Percentiles rank a stretch among this genome's conserved stretches.
These are phyloP conservation scores for Malus hybrid DNA, from an alignment of 331 rosid species.

Conservation along the genomic window DNA sequence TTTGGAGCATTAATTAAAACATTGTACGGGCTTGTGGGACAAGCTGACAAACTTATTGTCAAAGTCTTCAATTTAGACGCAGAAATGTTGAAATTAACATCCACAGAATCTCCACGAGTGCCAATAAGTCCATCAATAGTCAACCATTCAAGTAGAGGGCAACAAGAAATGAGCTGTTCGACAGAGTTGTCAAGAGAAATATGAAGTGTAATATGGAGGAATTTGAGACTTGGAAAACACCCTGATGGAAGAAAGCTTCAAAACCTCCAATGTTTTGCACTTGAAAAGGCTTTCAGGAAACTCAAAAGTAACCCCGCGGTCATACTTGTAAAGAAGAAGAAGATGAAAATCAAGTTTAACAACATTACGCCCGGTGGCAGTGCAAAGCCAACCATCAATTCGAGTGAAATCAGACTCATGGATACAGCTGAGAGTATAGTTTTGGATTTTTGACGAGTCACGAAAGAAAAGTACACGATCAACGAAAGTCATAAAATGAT, in stretches of 20 bases:
- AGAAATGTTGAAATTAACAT: neutral
- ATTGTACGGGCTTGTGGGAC: too few species aligned
- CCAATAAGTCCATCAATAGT: neutral
- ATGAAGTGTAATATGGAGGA: neutral
- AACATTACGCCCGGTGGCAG: neutral
- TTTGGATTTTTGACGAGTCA: neutral
- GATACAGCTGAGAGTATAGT: neutral
- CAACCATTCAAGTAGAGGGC: neutral
- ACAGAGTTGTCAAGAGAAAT: neutral
- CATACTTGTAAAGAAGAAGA: neutral
- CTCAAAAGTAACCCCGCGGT: neutral
- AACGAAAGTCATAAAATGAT: neutral
- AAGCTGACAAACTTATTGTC: neutral
- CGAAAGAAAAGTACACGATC: neutral
- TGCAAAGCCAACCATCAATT: neutral
- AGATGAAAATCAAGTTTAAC: neutral
- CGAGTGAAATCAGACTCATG: neutral
- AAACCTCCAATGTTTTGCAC: neutral
- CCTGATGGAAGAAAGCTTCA: neutral
- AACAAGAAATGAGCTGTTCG: neutral
- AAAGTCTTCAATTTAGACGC: neutral
- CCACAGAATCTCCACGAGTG: too few species aligned
- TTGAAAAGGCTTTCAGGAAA: neutral
- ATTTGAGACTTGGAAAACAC: neutral
- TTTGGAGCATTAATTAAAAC: neutral